Evolutionary conservation across 768 basidiomycete genomes (phyloP), one percentile per base, ranked within the genome.

Genomic region (Lactarius sanguifluus): DNA sequence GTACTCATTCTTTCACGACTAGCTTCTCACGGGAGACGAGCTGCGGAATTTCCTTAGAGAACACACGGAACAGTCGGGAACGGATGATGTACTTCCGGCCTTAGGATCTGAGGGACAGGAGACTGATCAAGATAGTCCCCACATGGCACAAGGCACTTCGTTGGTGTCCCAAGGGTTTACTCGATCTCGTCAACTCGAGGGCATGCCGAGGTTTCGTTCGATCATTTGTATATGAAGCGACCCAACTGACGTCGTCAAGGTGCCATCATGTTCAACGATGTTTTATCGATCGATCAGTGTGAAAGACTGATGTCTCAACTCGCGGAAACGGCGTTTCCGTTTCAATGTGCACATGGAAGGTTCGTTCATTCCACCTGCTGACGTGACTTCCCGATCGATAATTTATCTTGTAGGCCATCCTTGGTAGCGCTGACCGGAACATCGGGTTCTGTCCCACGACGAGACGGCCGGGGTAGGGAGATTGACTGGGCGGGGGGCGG

Each of bases 331-430:
- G 81, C 82, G 4, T 90, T 92, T 72, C 96, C 96, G 2, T 98
- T 97, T 77, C 92, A 93, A 74, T 99, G 97, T 77, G 97, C 97
- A 38, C 97, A 99, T 77, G 97, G 96, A 74, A 83, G 92, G 92
- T 90, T 45, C 30, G 76, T 64, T 59, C 6, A 18, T 28, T 55
- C 45, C 20, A 59, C 59, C 54, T 30, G 56, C 57, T 57, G 47
- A 66, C 57, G 65, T 58, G 58, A 66, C 23, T 43, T 18, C 8
- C n/a, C n/a, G 10, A 34, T 57, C 15, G 30, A 18, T 13, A 13
- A 23, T 52, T 36, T 5, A 2, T 47, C 12, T 57, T 43, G 66
- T 59, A 67, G 87, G 68, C 87, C 87, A 16, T 86, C 85, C 23
- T 72, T 88, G 61, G 81, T 82, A 43, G 86, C 86, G 0, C 66